A percentile compares a stretch with the other conserved stretches of the same genome.
These are phyloP conservation scores for Zygnema circumcarinatum DNA, from an alignment of 139 green algal species.

Conservation along the genomic window DNA sequence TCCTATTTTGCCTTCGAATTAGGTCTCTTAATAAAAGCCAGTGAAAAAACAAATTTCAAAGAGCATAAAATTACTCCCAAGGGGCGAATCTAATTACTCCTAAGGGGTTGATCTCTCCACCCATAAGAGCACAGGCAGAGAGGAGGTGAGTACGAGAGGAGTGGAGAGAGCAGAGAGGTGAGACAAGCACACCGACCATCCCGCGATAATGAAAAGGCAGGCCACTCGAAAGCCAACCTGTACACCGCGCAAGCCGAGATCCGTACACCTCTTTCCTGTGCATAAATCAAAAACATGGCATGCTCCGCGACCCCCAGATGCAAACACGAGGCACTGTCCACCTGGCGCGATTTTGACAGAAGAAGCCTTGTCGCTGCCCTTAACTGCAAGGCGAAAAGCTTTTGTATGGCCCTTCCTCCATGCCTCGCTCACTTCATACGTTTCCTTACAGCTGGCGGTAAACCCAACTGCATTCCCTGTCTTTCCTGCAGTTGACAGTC, in stretches of 20 bases:
- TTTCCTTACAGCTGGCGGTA: not conserved
- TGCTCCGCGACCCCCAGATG: not conserved
- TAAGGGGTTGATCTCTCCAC: too few species aligned
- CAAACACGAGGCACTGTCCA: not conserved
- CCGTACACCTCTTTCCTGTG: not conserved
- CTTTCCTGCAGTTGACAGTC: not conserved
- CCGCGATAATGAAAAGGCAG: not conserved
- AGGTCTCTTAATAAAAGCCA: too few species aligned
- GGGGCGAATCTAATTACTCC: too few species aligned
- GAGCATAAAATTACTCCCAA: too few species aligned
- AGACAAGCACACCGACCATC: not conserved
- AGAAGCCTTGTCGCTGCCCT: not conserved
- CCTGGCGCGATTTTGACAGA: not conserved
- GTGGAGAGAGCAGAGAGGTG: not conserved
- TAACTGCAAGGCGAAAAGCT: not conserved
- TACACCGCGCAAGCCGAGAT: not conserved
- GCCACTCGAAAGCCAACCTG: not conserved
- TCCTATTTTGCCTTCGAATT: too few species aligned
- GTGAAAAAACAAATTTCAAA: too few species aligned
- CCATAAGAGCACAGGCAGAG: too few species aligned
- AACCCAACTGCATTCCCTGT: not conserved
- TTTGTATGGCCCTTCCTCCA: not conserved
- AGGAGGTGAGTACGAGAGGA: not conserved
- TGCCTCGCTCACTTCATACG: not conserved
- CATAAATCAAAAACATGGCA: not conserved